phyloP scores from a whole-genome alignment of 2,329 filamentous ascomycete genomes.

The Aspergillus texensis region DNA sequence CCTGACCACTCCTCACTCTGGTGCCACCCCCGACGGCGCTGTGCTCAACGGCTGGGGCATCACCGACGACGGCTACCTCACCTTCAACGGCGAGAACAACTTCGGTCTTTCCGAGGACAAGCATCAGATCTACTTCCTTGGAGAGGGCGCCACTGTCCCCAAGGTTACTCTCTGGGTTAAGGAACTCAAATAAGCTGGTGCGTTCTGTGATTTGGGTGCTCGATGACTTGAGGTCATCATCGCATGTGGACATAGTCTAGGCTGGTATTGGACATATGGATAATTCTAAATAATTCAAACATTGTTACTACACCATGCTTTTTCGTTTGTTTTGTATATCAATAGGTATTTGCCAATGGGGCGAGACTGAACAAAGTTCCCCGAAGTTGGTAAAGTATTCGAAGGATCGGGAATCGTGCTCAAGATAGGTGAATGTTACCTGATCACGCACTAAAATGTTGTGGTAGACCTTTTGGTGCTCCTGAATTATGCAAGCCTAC shows the following conservation, averaged over 20 bases:
- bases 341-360: background rate
- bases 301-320: background rate
- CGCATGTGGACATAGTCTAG: background rate
- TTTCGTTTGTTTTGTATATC: background rate
- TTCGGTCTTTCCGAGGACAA: constrained; percentile 2
- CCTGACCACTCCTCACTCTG: constrained; percentile 10
- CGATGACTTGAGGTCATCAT: background rate
- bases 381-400: too few species aligned
- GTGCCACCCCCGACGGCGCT: background rate
- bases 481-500: too few species aligned
- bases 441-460: too few species aligned
- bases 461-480: too few species aligned
- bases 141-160: background rate
- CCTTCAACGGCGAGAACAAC: constrained; percentile 2
- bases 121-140: constrained; percentile 5
- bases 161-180: constrained; percentile 9
- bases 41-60: constrained; percentile 1
- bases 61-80: constrained; percentile 10
- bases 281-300: background rate
- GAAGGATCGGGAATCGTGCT: too few species aligned
- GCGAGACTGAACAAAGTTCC: too few species aligned
- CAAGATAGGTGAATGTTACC: too few species aligned
- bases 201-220: background rate
- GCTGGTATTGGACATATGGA: background rate
- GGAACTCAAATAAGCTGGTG: background rate